Evolutionary conservation across 257 asterid species (phyloP).

Genomic region (Ballota nigra): DNA sequence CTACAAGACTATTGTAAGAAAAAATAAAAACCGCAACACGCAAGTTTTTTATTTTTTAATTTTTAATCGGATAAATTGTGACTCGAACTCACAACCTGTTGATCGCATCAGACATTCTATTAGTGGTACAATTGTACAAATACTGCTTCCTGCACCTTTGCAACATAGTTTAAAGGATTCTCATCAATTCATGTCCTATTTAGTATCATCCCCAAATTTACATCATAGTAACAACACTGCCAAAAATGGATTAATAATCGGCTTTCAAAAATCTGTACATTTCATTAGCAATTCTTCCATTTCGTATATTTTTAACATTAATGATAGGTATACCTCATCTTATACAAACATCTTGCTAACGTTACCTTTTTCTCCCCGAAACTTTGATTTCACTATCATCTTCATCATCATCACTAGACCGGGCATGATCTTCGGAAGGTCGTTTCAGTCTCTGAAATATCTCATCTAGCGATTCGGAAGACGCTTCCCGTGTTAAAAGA

Average conservation of each 20-base stretch:
- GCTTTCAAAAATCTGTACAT: slow-evolving; percentile 35
- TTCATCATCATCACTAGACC: slow-evolving; percentile 42
- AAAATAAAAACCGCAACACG: no score
- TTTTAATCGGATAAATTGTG: no score
- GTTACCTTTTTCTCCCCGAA: slow-evolving; percentile 35
- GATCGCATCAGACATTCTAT: slow-evolving; percentile 6
- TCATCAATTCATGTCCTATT: neutral
- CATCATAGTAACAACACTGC: slow-evolving; percentile 17
- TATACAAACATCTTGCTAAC: slow-evolving; percentile 7
- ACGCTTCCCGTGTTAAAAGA: slow-evolving; percentile 41
- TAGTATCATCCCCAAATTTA: neutral
- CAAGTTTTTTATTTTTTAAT: no score
- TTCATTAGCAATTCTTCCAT: neutral
- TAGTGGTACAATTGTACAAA: neutral
- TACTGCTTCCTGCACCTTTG: neutral
- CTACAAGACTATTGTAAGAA: no score
- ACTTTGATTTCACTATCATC: slow-evolving; percentile 35
- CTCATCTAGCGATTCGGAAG: slow-evolving; percentile 81
- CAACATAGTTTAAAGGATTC: neutral
- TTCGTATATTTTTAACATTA: slow-evolving; percentile 31
- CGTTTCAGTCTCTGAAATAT: slow-evolving; percentile 85
- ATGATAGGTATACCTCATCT: slow-evolving; percentile 6
- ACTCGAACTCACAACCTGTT: no score
- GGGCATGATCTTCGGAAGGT: slow-evolving; percentile 41
- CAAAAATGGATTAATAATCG: slow-evolving; percentile 23